These are phyloP conservation scores for Picea mariana DNA, from an alignment of 83 land plant genomes.

Conservation along the genomic window DNA sequence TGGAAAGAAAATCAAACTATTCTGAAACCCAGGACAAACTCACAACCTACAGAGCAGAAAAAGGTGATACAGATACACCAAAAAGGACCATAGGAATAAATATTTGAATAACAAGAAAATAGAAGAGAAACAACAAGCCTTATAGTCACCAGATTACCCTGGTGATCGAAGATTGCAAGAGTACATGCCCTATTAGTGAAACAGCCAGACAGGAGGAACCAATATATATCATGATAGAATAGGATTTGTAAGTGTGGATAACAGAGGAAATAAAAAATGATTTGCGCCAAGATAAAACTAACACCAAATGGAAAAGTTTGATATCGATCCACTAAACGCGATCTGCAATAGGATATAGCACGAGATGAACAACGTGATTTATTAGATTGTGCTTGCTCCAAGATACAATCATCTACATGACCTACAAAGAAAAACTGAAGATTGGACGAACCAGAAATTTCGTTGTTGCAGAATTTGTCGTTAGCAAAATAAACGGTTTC, in stretches of 20 bases:
- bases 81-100: background rate
- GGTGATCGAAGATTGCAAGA: background rate
- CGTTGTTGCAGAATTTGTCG: background rate
- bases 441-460: background rate
- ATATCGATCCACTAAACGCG: too few relatives aligned
- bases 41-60: constrained; percentile 55
- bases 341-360: too few relatives aligned
- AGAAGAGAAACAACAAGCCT: background rate
- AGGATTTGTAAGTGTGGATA: background rate
- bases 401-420: background rate
- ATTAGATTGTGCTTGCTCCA: background rate
- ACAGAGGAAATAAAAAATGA: background rate
- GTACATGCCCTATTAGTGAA: background rate
- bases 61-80: constrained; percentile 16
- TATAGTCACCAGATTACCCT: background rate
- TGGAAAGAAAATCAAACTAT: too few relatives aligned
- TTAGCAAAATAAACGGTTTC: background rate
- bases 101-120: background rate
- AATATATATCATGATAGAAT: background rate
- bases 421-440: background rate
- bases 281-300: background rate
- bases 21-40: constrained; percentile 29
- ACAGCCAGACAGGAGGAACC: background rate
- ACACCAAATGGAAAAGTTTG: too few relatives aligned
- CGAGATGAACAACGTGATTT: background rate